These are phyloP conservation scores for Backusella tuberculispora DNA, from an alignment of 192 early-diverging fungal genomes.

Conservation along the genomic window DNA sequence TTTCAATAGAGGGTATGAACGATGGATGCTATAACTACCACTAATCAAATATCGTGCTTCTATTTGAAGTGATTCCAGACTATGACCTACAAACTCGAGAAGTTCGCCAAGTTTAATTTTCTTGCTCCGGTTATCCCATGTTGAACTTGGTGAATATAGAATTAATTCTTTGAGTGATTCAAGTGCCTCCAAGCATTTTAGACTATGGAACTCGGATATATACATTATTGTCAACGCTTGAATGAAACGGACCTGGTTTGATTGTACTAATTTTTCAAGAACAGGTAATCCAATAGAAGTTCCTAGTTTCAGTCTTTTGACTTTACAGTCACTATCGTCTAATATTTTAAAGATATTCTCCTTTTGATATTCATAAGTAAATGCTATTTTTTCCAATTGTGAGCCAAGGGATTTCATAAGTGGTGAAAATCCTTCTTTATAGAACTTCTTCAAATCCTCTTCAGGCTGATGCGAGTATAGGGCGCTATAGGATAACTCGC, in stretches of 20 bases:
- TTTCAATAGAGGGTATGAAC: background rate
- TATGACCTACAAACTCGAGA: background rate
- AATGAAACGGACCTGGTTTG: background rate
- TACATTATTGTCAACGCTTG: background rate
- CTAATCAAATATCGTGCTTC: background rate
- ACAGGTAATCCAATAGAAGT: background rate
- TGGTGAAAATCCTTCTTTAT: background rate
- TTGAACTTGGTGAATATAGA: background rate
- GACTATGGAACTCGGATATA: background rate
- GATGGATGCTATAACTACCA: background rate
- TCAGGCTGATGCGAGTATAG: background rate
- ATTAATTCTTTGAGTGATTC: background rate
- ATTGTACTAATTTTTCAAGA: background rate
- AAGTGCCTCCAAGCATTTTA: background rate
- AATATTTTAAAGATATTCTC: background rate
- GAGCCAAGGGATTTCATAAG: background rate
- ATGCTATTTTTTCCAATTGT: background rate
- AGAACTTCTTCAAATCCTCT: background rate
- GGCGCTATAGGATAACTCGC: background rate
- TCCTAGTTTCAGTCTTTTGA: background rate
- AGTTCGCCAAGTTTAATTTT: background rate
- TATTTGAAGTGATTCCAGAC: background rate
- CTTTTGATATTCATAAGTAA: background rate
- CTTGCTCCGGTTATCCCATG: background rate
- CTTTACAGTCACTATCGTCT: background rate